These are phyloP conservation scores for Tolypocladium tropicale DNA, from an alignment of 2,329 filamentous ascomycete genomes.

Conservation along the genomic window DNA sequence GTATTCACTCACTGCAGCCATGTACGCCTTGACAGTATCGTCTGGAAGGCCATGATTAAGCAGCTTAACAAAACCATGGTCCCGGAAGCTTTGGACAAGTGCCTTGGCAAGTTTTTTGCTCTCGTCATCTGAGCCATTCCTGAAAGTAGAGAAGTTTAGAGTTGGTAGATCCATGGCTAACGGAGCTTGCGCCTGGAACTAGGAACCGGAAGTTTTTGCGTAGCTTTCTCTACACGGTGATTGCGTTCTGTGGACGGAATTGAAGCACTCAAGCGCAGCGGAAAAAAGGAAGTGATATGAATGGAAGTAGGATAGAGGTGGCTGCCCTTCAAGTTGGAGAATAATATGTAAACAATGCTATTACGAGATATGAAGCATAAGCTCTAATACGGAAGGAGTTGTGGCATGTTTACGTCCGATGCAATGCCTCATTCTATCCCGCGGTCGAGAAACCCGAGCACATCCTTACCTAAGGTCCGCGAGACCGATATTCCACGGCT, in stretches of 20 bases:
- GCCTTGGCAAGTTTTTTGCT: neutral
- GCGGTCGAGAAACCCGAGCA: no score
- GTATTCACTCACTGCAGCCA: neutral
- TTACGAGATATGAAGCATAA: neutral
- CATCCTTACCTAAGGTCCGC: neutral
- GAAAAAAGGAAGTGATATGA: neutral
- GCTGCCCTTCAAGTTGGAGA: neutral
- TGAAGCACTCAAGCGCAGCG: neutral
- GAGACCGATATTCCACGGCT: neutral
- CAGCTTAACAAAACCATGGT: conserved; percentile 3
- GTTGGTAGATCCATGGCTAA: neutral
- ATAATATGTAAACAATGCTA: neutral
- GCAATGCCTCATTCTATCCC: neutral
- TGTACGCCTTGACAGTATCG: neutral
- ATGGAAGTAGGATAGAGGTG: neutral
- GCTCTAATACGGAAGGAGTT: neutral
- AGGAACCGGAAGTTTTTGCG: neutral
- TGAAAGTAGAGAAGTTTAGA: neutral
- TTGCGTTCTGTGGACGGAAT: neutral
- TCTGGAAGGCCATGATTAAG: conserved; percentile 1
- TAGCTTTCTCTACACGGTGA: neutral
- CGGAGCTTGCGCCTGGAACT: neutral
- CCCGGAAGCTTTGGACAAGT: neutral
- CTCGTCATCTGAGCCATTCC: neutral
- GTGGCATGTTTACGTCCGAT: neutral